These are phyloP conservation scores for Cyclaneusma minus DNA, from an alignment of 2,329 filamentous ascomycete genomes.

Conservation along the genomic window DNA sequence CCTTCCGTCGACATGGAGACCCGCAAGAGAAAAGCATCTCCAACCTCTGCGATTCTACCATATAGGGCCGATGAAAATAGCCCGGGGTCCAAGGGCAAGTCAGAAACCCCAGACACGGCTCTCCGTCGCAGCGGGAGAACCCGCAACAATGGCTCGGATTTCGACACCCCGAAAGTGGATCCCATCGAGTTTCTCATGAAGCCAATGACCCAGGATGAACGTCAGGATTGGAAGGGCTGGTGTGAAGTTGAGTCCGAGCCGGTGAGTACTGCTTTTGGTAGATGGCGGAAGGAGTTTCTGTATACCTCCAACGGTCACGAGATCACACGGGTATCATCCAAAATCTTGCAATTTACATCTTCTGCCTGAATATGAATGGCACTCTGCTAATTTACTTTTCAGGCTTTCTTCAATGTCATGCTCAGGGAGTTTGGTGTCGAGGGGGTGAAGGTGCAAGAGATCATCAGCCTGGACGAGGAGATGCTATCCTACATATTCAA, in stretches of 20 bases:
- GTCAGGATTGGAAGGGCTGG: constrained; percentile 54
- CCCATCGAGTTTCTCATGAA: constrained; percentile 19
- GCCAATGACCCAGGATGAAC: constrained; percentile 34
- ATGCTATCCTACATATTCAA: constrained; percentile 30
- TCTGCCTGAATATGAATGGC: constrained; percentile 1
- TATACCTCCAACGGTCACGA: constrained; percentile 1
- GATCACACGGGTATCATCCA: background rate
- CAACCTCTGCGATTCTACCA: too few species aligned
- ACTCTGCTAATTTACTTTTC: constrained; percentile 4
- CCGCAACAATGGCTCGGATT: constrained; percentile 1
- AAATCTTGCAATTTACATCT: background rate
- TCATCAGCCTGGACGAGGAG: constrained; percentile 56
- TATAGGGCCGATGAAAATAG: too few species aligned
- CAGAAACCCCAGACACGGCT: too few species aligned
- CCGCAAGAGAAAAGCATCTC: too few species aligned
- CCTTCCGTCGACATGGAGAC: too few species aligned
- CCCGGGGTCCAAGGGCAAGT: too few species aligned
- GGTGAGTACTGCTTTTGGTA: constrained; percentile 39
- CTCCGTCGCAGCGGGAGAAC: too few species aligned
- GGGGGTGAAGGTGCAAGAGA: constrained; percentile 59
- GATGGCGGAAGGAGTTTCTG: too few species aligned
- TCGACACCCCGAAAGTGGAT: constrained; percentile 2
- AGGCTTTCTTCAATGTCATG: constrained; percentile 80
- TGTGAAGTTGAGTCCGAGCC: constrained; percentile 84
- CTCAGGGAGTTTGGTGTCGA: constrained; percentile 63